Base-by-base conservation (phyloP, 495 filamentous ascomycete genomes). In the Ascodesmis nigricans region DNA sequence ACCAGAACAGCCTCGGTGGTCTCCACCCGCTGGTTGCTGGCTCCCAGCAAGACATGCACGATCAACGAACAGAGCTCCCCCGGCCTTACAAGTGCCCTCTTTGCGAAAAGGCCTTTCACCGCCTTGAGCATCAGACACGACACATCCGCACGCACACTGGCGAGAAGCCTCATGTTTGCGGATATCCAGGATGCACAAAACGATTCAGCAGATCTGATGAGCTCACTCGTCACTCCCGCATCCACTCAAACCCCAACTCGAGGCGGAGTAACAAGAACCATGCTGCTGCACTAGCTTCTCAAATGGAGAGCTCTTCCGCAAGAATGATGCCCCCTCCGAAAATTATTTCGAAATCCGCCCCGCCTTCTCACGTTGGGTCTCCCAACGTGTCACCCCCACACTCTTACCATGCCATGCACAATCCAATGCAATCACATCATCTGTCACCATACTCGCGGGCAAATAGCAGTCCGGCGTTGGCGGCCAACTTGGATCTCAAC, bases 181-280 rank as follows among this genome's bases (percentile, higher is more conserved):
- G 75, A 46, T 92, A 78, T 49, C 79, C 78, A 3, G 84, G 82
- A 33, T 97, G 87, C 68, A 87, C 79, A 32, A 97, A 97, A 59
- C 77, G 82, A 38, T 97, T 97, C 67, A 90, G 78, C 46, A 71
- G 87, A 16, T 95, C 90, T 13, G 87, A 97, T 48, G 87, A 97
- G 58, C 65, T 97, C 36, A 97, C 87, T 26, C 70, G 87, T 29
- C 87, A 97, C 59, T 93, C 87, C 53, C 67, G 87, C 53, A 97
- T 97, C 62, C 87, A 97, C 67, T 92, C 73, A 65, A 97, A 97
- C 59, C 87, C 90, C 29, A 95, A 95, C 64, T 91, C 81, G 41
- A 66, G 87, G 54, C 63, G 87, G 49, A 83, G 78, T 31, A 91
- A 92, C 63, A 73, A 77, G 42, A 66, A 71, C 32, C 49, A 65